phyloP scores from a whole-genome alignment of 306 rosid genomes.

The Canavalia gladiata region DNA sequence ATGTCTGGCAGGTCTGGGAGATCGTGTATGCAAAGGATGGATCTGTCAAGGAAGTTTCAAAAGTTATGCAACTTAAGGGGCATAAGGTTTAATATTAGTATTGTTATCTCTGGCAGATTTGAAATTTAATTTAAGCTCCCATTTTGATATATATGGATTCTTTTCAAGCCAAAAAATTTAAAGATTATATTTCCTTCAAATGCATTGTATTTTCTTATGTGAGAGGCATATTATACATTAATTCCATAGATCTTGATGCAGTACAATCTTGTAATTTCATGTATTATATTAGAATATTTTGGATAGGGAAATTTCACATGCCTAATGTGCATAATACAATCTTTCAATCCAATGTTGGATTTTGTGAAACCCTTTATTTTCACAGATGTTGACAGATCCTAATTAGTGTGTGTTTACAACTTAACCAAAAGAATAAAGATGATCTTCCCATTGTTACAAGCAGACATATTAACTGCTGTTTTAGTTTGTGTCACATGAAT shows the following conservation, averaged over 20 bases:
- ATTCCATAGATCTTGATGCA: conserved; percentile 23
- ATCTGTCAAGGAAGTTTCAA: conserved; percentile 90
- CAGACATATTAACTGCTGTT: conserved; percentile 10
- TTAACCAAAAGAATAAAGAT: conserved; percentile 10
- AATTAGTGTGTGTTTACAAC: neutral
- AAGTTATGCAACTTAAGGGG: conserved; percentile 97
- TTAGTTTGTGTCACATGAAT: neutral
- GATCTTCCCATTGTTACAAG: neutral
- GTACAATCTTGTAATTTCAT: conserved; percentile 26
- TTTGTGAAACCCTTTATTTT: neutral
- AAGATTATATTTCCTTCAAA: neutral
- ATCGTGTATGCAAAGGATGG: conserved; percentile 92
- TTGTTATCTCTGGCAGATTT: conserved; percentile 28
- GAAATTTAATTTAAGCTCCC: conserved; percentile 27
- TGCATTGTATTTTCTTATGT: conserved; percentile 30
- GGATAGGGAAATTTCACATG: neutral
- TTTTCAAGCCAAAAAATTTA: neutral
- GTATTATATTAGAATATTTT: conserved; percentile 19
- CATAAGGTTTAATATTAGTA: conserved; percentile 74
- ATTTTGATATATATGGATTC: conserved; percentile 24
- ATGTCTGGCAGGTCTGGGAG: conserved; percentile 86
- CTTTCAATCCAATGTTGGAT: neutral
- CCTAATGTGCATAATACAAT: conserved; percentile 1
- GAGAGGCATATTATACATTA: neutral
- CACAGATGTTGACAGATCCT: neutral